Evolutionary conservation across 2,329 filamentous ascomycete genomes (phyloP).

Genomic region (Cucurbitaria berberidis): DNA sequence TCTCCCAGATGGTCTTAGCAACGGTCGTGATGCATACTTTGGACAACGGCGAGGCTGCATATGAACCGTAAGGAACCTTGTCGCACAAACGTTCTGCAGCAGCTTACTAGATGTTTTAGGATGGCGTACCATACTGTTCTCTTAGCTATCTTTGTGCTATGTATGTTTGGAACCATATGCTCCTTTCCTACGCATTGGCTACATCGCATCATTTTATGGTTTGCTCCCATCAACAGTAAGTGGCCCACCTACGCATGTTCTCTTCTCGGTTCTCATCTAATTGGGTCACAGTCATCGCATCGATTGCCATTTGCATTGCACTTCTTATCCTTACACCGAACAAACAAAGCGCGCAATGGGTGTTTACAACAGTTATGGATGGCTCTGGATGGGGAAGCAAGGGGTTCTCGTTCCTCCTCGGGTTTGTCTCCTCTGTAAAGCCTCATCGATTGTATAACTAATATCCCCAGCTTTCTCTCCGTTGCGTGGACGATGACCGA

Average conservation of each 20-base stretch:
- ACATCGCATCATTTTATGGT: conserved; percentile 67
- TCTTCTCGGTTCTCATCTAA: conserved; percentile 6
- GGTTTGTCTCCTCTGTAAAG: conserved; percentile 47
- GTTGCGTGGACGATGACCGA: conserved; percentile 72
- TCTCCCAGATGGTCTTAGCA: conserved; percentile 69
- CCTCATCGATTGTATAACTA: conserved; percentile 5
- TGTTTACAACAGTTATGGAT: conserved; percentile 66
- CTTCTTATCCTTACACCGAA: conserved; percentile 65
- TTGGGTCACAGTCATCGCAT: conserved; percentile 57
- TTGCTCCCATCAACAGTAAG: conserved; percentile 68
- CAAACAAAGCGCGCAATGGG: conserved; percentile 64
- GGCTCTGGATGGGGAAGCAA: conserved; percentile 68
- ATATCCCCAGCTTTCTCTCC: conserved; percentile 54
- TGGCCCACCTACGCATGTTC: not conserved
- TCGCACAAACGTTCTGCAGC: not conserved
- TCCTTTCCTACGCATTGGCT: conserved; percentile 66
- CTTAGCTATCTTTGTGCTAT: conserved; percentile 62
- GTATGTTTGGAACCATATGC: conserved; percentile 64
- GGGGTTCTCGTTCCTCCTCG: conserved; percentile 67
- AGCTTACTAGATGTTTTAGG: conserved; percentile 44
- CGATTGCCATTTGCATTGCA: conserved; percentile 64
- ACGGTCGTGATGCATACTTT: conserved; percentile 67
- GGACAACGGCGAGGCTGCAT: conserved; percentile 59
- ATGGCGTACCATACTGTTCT: conserved; percentile 65
- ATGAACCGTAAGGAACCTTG: conserved; percentile 59